A percentile compares a stretch with the other conserved stretches of the same genome.
Conservation (phyloP, 2,329 filamentous ascomycete genomes). For the Stachybotrys chartarum region DNA sequence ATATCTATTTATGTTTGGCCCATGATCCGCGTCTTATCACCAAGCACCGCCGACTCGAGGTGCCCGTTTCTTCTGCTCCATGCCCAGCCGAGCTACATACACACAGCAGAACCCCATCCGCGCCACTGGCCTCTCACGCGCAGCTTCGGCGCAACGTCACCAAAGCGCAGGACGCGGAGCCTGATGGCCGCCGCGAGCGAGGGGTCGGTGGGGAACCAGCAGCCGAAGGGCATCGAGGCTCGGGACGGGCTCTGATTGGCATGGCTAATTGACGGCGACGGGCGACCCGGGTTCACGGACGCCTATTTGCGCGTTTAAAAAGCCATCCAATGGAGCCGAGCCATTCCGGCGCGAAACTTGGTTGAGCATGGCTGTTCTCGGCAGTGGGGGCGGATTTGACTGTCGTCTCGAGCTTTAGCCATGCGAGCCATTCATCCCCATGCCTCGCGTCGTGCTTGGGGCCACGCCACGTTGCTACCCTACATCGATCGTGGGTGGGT, state of each 20-base stretch:
- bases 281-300: background rate
- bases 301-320: conserved; percentile 21
- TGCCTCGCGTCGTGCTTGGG: too few species aligned
- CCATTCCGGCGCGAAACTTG: background rate
- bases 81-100: too few species aligned
- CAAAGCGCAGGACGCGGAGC: background rate
- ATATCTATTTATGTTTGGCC: too few species aligned
- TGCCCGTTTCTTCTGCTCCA: too few species aligned
- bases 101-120: too few species aligned
- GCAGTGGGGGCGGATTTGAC: background rate
- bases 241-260: conserved; percentile 13
- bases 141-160: background rate
- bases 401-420: too few species aligned
- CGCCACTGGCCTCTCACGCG: too few species aligned
- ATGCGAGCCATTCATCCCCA: too few species aligned
- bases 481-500: background rate
- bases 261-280: conserved; percentile 6
- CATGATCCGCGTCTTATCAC: too few species aligned
- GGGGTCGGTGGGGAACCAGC: background rate
- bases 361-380: background rate
- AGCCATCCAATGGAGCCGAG: background rate
- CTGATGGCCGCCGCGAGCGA: background rate
- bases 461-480: background rate
- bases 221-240: background rate
- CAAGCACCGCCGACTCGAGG: too few species aligned